These are phyloP conservation scores for Tympanopsis confertula DNA, from an alignment of 2,329 filamentous ascomycete species.

Conservation along the genomic window DNA sequence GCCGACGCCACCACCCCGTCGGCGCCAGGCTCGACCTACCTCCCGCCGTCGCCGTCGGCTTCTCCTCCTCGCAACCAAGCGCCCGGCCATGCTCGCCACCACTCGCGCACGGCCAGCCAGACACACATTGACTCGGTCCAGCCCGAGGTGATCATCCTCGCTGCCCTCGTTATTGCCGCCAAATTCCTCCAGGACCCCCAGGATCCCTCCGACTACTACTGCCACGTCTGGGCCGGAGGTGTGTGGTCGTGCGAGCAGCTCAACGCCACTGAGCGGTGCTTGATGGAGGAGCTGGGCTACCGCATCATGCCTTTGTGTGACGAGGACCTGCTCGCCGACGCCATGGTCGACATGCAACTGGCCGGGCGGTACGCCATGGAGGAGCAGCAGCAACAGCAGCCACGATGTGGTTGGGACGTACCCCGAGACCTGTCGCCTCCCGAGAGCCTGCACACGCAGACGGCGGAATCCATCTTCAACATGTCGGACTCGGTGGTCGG, in stretches of 20 bases:
- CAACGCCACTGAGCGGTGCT: constrained; percentile 49
- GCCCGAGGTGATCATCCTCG: constrained; percentile 52
- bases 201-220: constrained; percentile 39
- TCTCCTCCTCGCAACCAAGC: constrained; percentile 13
- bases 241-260: constrained; percentile 51
- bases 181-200: constrained; percentile 55
- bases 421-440: constrained; percentile 8
- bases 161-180: constrained; percentile 49
- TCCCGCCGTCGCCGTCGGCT: constrained; percentile 20
- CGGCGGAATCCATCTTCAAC: constrained; percentile 9
- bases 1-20: constrained; percentile 5
- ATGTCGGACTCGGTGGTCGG: constrained; percentile 22
- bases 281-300: constrained; percentile 54
- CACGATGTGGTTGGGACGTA: constrained; percentile 3
- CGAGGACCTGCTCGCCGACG: constrained; percentile 41
- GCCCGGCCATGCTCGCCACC: constrained; percentile 3
- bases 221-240: constrained; percentile 36
- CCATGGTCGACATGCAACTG: constrained; percentile 52
- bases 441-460: constrained; percentile 2
- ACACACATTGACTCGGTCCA: constrained; percentile 48
- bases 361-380: constrained; percentile 28
- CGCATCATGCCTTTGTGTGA: constrained; percentile 49
- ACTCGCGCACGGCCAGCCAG: constrained; percentile 15
- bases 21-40: constrained; percentile 14
- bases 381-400: constrained; percentile 7